These are phyloP conservation scores for Verticillium isaacii DNA, from an alignment of 2,329 filamentous ascomycete genomes.

Conservation along the genomic window DNA sequence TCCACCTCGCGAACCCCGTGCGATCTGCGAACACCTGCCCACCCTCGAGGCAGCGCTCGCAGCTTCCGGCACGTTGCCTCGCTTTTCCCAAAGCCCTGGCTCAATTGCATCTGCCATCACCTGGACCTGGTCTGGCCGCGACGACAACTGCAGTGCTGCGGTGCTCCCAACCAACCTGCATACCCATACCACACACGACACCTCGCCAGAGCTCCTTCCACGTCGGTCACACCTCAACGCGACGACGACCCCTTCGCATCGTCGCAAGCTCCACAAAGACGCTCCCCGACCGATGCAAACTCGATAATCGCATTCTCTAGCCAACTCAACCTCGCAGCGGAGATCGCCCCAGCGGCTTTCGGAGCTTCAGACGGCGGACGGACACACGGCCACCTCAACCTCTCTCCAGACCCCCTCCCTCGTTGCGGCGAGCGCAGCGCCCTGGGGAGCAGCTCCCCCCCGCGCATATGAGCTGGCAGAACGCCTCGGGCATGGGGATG, in stretches of 20 bases:
- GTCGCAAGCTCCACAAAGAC: neutral
- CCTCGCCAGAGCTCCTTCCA: neutral
- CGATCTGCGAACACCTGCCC: neutral
- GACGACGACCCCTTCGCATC: neutral
- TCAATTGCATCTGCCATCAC: neutral
- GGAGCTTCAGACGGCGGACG: neutral
- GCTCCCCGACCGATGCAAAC: neutral
- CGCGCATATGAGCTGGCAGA: conserved; percentile 29
- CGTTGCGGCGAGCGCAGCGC: neutral
- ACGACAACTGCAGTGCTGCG: neutral
- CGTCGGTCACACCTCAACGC: neutral
- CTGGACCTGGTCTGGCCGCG: neutral
- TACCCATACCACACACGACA: neutral
- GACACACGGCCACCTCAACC: neutral
- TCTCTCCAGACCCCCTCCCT: neutral
- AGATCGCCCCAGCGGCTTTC: neutral
- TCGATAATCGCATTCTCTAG: neutral
- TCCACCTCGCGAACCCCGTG: neutral
- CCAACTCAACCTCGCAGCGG: neutral
- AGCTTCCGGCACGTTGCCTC: neutral
- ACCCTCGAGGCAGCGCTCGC: neutral
- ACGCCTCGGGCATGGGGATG: conserved; percentile 32
- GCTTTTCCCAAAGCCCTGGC: neutral
- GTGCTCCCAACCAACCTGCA: neutral
- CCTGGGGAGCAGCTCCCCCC: conserved; percentile 8